Percentiles rank a stretch among this genome's conserved stretches.
Evolutionary conservation across 768 basidiomycete genomes (phyloP).

Genomic region (Kwoniella botswanensis): DNA sequence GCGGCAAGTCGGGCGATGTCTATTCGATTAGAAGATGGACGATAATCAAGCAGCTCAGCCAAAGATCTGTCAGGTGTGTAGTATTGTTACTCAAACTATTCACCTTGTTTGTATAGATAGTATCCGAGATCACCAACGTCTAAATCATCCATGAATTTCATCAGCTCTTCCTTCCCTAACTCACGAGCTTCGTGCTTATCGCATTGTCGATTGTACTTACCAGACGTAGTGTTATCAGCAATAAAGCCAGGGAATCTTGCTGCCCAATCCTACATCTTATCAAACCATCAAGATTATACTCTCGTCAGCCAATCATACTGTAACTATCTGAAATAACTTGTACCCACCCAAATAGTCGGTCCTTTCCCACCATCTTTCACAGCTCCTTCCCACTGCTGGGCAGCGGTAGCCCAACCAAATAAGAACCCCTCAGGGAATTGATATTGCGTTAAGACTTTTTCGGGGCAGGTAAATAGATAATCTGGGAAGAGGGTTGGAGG

Average conservation of each 20-base stretch:
- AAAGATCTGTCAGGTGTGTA: background rate
- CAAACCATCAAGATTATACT: background rate
- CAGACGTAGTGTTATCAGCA: conserved; percentile 31
- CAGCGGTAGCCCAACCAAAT: conserved; percentile 65
- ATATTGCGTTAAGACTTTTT: conserved; percentile 61
- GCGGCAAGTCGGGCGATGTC: conserved; percentile 61
- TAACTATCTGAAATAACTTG: no score
- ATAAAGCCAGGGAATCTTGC: conserved; percentile 27
- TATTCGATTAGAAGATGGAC: background rate
- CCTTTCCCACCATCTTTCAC: conserved; percentile 42
- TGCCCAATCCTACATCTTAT: conserved; percentile 25
- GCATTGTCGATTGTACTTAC: background rate
- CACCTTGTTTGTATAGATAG: conserved; percentile 65
- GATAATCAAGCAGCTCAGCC: no score
- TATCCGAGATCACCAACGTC: conserved; percentile 63
- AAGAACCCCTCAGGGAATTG: conserved; percentile 63
- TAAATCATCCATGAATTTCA: background rate
- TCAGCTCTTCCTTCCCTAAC: background rate
- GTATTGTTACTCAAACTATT: no score
- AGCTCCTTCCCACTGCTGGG: conserved; percentile 66
- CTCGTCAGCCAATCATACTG: background rate
- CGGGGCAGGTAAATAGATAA: conserved; percentile 50
- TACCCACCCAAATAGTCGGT: conserved; percentile 58
- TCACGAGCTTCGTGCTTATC: background rate
- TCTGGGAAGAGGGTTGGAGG: conserved; percentile 29